These are phyloP conservation scores for Ogataea siamensis DNA, from an alignment of 805 yeast genomes.

Conservation along the genomic window DNA sequence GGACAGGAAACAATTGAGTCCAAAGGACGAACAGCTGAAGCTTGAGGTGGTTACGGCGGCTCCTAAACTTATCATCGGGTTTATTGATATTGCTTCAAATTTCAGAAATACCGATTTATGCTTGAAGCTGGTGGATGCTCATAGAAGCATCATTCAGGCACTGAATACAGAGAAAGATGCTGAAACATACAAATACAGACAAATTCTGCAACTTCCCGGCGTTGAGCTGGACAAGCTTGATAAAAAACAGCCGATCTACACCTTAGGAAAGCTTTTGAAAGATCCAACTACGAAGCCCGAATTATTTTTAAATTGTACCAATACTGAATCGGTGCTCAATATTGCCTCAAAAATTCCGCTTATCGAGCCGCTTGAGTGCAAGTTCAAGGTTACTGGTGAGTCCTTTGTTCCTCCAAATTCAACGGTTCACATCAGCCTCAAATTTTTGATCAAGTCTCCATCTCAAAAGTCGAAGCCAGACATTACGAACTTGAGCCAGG, in stretches of 20 bases:
- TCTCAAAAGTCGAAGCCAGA: slow-evolving; percentile 57
- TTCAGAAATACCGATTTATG: slow-evolving; percentile 74
- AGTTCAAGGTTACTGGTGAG: slow-evolving; percentile 88
- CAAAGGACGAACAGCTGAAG: slow-evolving; percentile 41
- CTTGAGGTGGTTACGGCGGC: slow-evolving; percentile 59
- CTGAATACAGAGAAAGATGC: slow-evolving; percentile 43
- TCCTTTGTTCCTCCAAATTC: slow-evolving; percentile 66
- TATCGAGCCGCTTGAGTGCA: slow-evolving; percentile 64
- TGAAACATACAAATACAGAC: slow-evolving; percentile 48
- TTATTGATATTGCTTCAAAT: slow-evolving; percentile 76
- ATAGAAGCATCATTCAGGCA: slow-evolving; percentile 75
- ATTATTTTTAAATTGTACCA: slow-evolving; percentile 53
- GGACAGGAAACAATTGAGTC: slow-evolving; percentile 42
- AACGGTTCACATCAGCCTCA: slow-evolving; percentile 69
- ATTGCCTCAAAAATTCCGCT: slow-evolving; percentile 68
- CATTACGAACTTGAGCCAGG: slow-evolving; percentile 38
- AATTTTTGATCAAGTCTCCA: slow-evolving; percentile 74
- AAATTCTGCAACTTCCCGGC: slow-evolving; percentile 78
- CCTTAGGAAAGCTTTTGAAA: slow-evolving; percentile 68
- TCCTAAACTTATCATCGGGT: slow-evolving; percentile 65
- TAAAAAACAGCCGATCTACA: slow-evolving; percentile 49
- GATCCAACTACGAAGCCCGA: slow-evolving; percentile 54
- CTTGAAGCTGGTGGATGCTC: slow-evolving; percentile 57
- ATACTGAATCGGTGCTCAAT: slow-evolving; percentile 42
- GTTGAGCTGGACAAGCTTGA: slow-evolving; percentile 52